Conservation (phyloP, 306 rosid genomes). For the Fragaria nilgerrensis region DNA sequence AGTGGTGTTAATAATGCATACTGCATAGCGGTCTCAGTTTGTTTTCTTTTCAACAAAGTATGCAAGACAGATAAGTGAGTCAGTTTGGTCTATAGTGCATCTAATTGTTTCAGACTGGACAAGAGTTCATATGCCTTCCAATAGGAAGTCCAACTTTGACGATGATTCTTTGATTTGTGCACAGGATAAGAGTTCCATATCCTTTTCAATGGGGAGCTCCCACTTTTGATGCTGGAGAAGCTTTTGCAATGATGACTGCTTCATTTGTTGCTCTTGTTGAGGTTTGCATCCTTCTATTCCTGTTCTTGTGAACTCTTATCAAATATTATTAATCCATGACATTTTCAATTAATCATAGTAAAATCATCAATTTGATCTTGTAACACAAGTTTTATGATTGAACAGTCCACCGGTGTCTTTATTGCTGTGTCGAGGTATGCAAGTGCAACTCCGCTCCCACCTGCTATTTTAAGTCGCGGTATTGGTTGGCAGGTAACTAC, state of each 20-base stretch:
- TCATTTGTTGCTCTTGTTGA: slow-evolving; percentile 90
- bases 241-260: slow-evolving; percentile 98
- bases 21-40: not conserved
- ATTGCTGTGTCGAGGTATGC: slow-evolving; percentile 87
- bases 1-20: not conserved
- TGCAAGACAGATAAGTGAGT: slow-evolving; percentile 3
- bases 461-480: slow-evolving; percentile 92
- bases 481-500: slow-evolving; percentile 92
- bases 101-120: slow-evolving; percentile 43
- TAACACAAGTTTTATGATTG: slow-evolving; percentile 17
- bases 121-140: slow-evolving; percentile 78
- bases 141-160: slow-evolving; percentile 79
- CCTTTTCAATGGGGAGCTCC: slow-evolving; percentile 99
- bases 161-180: slow-evolving; percentile 32
- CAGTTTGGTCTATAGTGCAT: not conserved
- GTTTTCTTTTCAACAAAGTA: not conserved
- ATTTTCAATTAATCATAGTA: not conserved
- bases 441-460: slow-evolving; percentile 91
- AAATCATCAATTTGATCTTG: too few species aligned
- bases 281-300: slow-evolving; percentile 36
- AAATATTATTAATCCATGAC: not conserved
- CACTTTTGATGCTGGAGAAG: slow-evolving; percentile 92
- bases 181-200: slow-evolving; percentile 91
- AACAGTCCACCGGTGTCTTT: slow-evolving; percentile 86
- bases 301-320: slow-evolving; percentile 6